Evolutionary conservation across 2,329 filamentous ascomycete species (phyloP), one percentile per base, ranked within the genome.

Genomic region (Fusarium xylarioides): DNA sequence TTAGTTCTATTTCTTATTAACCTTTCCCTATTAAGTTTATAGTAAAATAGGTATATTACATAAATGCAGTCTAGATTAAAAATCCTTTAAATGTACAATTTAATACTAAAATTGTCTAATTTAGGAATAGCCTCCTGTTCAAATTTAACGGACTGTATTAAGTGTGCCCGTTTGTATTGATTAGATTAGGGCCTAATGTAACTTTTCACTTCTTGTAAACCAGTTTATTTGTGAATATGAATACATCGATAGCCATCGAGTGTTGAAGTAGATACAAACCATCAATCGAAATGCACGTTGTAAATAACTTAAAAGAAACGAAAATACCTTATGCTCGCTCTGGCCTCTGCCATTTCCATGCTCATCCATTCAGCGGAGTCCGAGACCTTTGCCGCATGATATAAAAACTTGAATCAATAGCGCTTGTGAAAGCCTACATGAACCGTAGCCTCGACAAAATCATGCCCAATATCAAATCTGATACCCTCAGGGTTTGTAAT

Each of bases 401-500:
- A 53, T 12, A 11, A 0, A 11, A 0, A 8, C 4, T 37, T 6
- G 4, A 14, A 10, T 35, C 14, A 57, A 28, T 1, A 18, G 15
- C 14, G 21, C 19, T 35, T 42, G n/a, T 12, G 5, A 18, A 26
- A 46, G 1, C 64, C 62, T 2, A 43, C 44, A 26, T 66, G 26
- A 6, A 67, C 3, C 3, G 44, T 60, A 9, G 44, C 52, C 5
- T 60, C 62, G 1, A 67, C 28, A 35, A 67, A 67, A 14, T 60
- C 64, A 52, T 67, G 23, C 0, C 64, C 64, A 11, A 67, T 52
- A 40, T 67, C 64, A 23, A 23, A 7, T 23, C 21, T 67, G 5
- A 67, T 12, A 1, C 62, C 64, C 4, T 67, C 64, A 1, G 64
- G 64, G 7, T 67, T 67, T 9, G 18, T 32, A 6, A 67, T 40